Percentiles rank a stretch among this genome's conserved stretches.
phyloP scores from a whole-genome alignment of 202 grass and related monocot species.

The Hordeum pubiflorum region DNA sequence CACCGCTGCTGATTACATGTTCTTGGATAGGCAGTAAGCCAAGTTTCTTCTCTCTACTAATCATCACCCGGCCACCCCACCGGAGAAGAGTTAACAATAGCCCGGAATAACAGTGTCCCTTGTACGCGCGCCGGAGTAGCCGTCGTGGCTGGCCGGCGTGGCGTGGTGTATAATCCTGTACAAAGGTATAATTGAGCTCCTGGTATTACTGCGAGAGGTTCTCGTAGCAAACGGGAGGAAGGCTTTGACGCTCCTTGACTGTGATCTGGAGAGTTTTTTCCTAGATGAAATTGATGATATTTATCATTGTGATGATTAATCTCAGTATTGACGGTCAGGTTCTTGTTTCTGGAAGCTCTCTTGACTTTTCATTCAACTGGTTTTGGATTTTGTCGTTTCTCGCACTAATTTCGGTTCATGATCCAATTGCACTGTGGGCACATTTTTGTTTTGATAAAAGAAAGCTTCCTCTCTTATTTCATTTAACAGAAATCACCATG shows the following conservation, averaged over 20 bases:
- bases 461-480: too few species aligned
- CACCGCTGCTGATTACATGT: slow-evolving; percentile 36
- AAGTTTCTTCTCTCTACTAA: background rate
- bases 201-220: slow-evolving; percentile 18
- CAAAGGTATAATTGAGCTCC: slow-evolving; percentile 26
- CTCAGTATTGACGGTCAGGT: background rate
- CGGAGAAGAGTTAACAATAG: background rate
- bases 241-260: background rate
- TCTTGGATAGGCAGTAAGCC: slow-evolving; percentile 45
- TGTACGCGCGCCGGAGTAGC: slow-evolving; percentile 18
- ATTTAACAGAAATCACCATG: too few species aligned
- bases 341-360: background rate
- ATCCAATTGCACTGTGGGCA: too few species aligned
- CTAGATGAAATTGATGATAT: background rate
- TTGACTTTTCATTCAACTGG: background rate
- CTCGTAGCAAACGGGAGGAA: slow-evolving; percentile 27
- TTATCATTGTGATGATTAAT: background rate
- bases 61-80: background rate
- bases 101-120: slow-evolving; percentile 15
- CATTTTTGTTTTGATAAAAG: too few species aligned
- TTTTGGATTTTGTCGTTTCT: background rate
- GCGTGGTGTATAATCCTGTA: slow-evolving; percentile 33
- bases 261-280: background rate
- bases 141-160: slow-evolving; percentile 15
- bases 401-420: too few species aligned